These are phyloP conservation scores for Bolboschoenus planiculmis DNA, from an alignment of 176 grass and related monocot species.

Conservation along the genomic window DNA sequence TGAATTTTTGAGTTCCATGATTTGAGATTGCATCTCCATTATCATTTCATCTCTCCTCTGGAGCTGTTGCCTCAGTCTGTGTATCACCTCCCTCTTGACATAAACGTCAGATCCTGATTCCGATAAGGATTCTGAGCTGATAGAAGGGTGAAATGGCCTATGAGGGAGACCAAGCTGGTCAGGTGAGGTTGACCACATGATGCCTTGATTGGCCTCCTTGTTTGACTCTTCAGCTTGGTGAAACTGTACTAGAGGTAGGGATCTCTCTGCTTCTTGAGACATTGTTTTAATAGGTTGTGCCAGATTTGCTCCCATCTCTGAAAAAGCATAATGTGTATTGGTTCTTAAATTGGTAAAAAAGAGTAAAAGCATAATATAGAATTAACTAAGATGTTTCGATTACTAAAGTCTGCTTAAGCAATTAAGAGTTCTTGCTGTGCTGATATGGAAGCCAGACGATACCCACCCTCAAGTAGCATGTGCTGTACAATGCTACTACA, in stretches of 20 bases:
- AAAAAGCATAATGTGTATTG: neutral
- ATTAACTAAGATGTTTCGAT: neutral
- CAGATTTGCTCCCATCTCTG: conserved; percentile 13
- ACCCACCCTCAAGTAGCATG: neutral
- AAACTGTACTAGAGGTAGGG: conserved; percentile 29
- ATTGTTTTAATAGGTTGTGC: neutral
- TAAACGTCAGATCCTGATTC: conserved; percentile 55
- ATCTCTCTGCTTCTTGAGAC: conserved; percentile 25
- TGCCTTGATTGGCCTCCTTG: conserved; percentile 11
- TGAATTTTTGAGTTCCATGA: conserved; percentile 39
- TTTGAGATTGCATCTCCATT: conserved; percentile 46
- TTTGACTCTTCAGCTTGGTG: conserved; percentile 23
- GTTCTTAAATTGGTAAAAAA: neutral
- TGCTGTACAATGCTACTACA: neutral
- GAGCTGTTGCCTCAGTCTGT: conserved; percentile 39
- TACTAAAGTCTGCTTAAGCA: neutral
- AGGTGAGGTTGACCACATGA: conserved; percentile 40
- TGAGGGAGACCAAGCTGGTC: conserved; percentile 34
- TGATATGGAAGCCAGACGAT: conserved; percentile 1
- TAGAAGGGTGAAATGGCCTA: conserved; percentile 33
- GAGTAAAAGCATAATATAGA: neutral
- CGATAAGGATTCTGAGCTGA: conserved; percentile 39
- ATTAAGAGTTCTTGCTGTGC: neutral
- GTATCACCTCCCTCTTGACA: conserved; percentile 44
- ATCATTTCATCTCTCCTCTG: conserved; percentile 56